Percentiles rank a stretch among this genome's conserved stretches.
Evolutionary conservation across 495 filamentous ascomycete genomes (phyloP).

Genomic region (Xylaria cubensis): DNA sequence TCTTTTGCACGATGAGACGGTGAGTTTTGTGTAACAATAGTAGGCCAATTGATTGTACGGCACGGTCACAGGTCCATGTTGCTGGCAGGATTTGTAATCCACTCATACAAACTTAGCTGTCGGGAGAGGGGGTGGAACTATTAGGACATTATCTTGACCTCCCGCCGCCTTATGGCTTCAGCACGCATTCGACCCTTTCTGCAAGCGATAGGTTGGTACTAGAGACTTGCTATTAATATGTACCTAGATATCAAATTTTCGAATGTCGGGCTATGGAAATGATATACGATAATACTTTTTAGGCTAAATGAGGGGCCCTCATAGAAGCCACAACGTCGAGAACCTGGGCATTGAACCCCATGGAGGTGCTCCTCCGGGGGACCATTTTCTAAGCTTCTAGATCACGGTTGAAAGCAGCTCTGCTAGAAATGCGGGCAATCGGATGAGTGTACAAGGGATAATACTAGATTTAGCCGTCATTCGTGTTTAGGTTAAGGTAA

Average conservation of each 20-base stretch:
- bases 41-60: too few species aligned
- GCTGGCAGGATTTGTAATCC: background rate
- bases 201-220: background rate
- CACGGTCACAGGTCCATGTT: background rate
- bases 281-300: background rate
- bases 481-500: background rate
- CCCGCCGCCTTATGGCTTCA: background rate
- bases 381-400: background rate
- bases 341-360: background rate
- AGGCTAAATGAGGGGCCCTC: conserved; percentile 8
- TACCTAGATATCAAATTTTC: background rate
- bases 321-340: background rate
- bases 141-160: background rate
- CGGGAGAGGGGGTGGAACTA: background rate
- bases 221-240: background rate
- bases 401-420: background rate
- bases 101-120: background rate
- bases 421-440: background rate
- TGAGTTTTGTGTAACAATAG: background rate
- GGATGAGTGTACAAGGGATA: background rate
- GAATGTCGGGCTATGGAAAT: background rate
- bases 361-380: background rate
- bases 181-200: too few species aligned
- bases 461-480: conserved; percentile 12
- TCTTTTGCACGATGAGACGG: background rate